Conservation (phyloP, 2,329 filamentous ascomycete genomes). For the Paraconiothyrium sp. region DNA sequence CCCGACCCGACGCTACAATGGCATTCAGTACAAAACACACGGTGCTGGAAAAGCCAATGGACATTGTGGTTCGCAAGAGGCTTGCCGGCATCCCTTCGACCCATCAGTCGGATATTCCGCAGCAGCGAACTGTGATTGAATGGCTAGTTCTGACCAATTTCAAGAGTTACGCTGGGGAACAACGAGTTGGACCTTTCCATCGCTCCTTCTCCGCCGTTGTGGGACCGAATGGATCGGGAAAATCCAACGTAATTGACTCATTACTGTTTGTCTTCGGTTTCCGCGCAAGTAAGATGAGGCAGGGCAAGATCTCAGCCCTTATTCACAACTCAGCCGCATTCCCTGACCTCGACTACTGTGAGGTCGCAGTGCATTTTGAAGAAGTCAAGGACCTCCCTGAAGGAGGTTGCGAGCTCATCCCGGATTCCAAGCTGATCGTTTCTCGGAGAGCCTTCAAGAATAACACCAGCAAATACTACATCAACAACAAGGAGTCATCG, state of each 20-base stretch:
- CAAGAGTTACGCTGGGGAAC: conserved; percentile 96
- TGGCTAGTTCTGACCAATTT: conserved; percentile 95
- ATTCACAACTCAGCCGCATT: conserved; percentile 95
- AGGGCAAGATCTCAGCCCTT: conserved; percentile 96
- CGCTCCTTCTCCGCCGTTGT: conserved; percentile 97
- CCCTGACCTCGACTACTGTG: conserved; percentile 87
- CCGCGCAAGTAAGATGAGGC: conserved; percentile 98
- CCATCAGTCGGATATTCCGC: conserved; percentile 80
- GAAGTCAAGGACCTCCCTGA: conserved; percentile 89
- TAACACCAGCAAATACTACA: conserved; percentile 98
- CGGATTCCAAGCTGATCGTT: conserved; percentile 84
- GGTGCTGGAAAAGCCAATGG: conserved; percentile 87
- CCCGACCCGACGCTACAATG: conserved; percentile 33
- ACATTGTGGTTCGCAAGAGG: conserved; percentile 89
- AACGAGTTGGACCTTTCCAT: conserved; percentile 96
- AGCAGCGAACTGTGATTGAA: conserved; percentile 89
- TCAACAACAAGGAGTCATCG: conserved; percentile 87
- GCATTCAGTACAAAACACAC: conserved; percentile 79
- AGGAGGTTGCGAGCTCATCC: conserved; percentile 78
- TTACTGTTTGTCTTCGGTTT: conserved; percentile 99
- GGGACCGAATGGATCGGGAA: conserved; percentile 96
- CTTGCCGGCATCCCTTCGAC: conserved; percentile 68
- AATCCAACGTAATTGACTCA: conserved; percentile 98
- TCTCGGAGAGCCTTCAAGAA: conserved; percentile 96
- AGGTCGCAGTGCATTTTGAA: conserved; percentile 96